Conservation (phyloP, 2,329 filamentous ascomycete species). For the Trichoderma arundinaceum region DNA sequence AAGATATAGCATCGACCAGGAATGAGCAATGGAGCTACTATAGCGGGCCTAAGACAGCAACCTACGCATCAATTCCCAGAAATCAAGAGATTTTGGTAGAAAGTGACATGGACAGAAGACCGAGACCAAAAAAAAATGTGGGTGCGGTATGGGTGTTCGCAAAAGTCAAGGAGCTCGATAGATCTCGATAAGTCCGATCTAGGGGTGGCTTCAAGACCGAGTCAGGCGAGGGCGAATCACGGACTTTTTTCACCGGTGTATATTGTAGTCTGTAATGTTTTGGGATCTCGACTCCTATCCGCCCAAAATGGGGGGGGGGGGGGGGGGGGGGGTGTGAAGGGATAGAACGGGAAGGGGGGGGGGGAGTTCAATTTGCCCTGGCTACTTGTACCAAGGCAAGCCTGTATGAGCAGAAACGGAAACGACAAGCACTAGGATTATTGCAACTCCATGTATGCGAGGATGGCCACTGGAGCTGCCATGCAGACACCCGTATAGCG, state of each 20-base stretch:
- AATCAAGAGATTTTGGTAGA: constrained; percentile 40
- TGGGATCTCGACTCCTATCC: constrained; percentile 34
- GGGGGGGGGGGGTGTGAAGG: not conserved
- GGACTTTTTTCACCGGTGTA: constrained; percentile 31
- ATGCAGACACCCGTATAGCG: constrained; percentile 7
- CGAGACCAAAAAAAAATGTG: constrained; percentile 48
- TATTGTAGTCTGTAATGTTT: constrained; percentile 39
- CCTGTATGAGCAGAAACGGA: constrained; percentile 26
- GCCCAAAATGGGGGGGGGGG: constrained; percentile 7
- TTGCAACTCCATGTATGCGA: constrained; percentile 14
- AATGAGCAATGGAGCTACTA: constrained; percentile 45
- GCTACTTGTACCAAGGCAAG: constrained; percentile 20
- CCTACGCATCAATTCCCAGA: constrained; percentile 45
- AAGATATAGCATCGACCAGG: constrained; percentile 51
- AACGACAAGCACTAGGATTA: constrained; percentile 7
- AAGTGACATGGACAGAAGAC: constrained; percentile 39
- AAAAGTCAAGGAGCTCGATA: constrained; percentile 40
- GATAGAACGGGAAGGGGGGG: constrained; percentile 28
- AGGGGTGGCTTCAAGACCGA: constrained; percentile 15
- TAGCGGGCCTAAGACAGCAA: constrained; percentile 46
- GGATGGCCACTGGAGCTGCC: constrained; percentile 8
- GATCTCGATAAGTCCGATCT: constrained; percentile 39
- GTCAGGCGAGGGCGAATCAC: constrained; percentile 32
- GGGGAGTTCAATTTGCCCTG: constrained; percentile 33
- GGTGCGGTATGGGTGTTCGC: constrained; percentile 37